Conservation (phyloP, 805 yeast species). For the Teunomyces gatunensis region DNA sequence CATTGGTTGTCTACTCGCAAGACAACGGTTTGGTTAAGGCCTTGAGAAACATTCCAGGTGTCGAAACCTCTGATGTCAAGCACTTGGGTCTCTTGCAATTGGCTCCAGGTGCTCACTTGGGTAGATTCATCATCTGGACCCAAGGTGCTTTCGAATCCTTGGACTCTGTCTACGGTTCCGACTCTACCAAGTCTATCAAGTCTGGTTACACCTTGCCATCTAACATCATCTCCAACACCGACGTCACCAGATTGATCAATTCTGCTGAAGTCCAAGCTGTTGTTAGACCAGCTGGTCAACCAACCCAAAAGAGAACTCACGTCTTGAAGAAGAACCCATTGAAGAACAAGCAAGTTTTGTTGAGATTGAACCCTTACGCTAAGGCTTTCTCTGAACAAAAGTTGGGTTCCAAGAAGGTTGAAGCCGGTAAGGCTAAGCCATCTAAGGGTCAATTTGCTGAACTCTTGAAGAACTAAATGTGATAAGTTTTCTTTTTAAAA, state of each 20-base stretch:
- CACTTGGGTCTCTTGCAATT: slow-evolving; percentile 94
- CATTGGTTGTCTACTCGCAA: slow-evolving; percentile 96
- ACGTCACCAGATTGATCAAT: slow-evolving; percentile 95
- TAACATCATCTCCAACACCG: slow-evolving; percentile 93
- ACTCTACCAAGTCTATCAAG: slow-evolving; percentile 78
- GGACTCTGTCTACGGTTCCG: slow-evolving; percentile 97
- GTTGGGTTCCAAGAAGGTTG: slow-evolving; percentile 80
- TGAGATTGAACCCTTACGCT: slow-evolving; percentile 99
- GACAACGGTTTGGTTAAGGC: slow-evolving; percentile 98
- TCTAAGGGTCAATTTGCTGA: slow-evolving; percentile 69
- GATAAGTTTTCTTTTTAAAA: not conserved
- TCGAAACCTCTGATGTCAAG: slow-evolving; percentile 90
- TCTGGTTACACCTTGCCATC: slow-evolving; percentile 89
- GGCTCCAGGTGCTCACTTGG: slow-evolving; percentile 99
- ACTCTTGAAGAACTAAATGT: slow-evolving; percentile 53
- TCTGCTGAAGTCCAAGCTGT: slow-evolving; percentile 98
- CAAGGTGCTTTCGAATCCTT: slow-evolving; percentile 96
- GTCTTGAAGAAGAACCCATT: slow-evolving; percentile 85
- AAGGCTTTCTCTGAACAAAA: slow-evolving; percentile 92
- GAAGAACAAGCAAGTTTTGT: slow-evolving; percentile 97
- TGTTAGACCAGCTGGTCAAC: slow-evolving; percentile 93
- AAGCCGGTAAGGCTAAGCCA: slow-evolving; percentile 58
- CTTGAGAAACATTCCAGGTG: slow-evolving; percentile 99
- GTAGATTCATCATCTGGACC: slow-evolving; percentile 99
- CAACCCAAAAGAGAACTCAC: slow-evolving; percentile 96